Base-by-base conservation (phyloP, 352 stramenopile genomes). In the Peronospora farinosa region DNA sequence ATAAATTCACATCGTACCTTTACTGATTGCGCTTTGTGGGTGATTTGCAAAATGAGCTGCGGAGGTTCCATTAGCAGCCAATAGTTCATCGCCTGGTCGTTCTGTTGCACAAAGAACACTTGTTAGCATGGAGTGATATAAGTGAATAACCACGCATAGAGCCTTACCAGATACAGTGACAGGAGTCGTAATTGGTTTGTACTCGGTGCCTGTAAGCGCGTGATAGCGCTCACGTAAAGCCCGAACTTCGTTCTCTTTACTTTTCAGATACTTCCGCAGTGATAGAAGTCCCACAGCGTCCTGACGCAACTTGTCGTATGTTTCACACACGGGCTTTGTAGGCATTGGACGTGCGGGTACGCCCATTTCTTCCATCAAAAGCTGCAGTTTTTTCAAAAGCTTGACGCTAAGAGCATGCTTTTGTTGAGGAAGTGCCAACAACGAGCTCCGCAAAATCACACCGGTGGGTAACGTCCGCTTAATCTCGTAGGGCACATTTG, bases 311-410 rank as follows among this genome's bases (percentile, higher is more conserved):
- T 54, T 60, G 49, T 88, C 77, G 42, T 72, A 86, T 46, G 72
- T 69, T 47, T 84, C 74, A 39, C 72, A 86, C 17, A 76, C 69
- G 15, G 58, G 57, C 38, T 85, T 81, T 31, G 77, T 88, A 37
- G 74, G 77, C 72, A 88, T 86, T n/a, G 77, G 74, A 8, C 77
- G 74, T 5, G 65, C 44, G n/a, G 77, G 74, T 0, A 86, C 62
- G 31, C 74, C 67, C 51, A 88, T 67, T 39, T 88, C 77, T 23
- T 86, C 75, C 3, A 86, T 60, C 45, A 86, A 46, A 38, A 84
- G 62, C 25, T 84, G 63, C 52, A 88, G 57, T 35, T 88, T 88
- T 60, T 85, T 81, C 48, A 75, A 15, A 28, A 88, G 36, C 51
- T 88, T 88, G 13, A 54, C 53, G 48, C 75, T 88, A 21, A 88